These are phyloP conservation scores for Phytophthora idaei DNA, from an alignment of 352 stramenopile species.

Conservation along the genomic window DNA sequence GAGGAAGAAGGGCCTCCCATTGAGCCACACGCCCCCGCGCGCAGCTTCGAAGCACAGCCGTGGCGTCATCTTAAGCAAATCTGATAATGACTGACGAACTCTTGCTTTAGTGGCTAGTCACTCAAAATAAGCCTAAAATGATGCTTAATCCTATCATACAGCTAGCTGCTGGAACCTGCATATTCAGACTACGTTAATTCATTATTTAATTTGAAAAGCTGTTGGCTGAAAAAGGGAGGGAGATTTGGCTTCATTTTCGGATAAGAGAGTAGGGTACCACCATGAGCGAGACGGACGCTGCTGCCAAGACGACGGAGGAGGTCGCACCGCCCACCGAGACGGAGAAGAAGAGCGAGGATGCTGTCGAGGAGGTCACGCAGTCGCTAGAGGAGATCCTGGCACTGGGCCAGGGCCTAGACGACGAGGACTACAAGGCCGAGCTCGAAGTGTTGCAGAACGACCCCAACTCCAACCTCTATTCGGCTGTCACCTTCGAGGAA, in stretches of 20 bases:
- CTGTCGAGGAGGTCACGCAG: constrained; percentile 77
- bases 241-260: constrained; percentile 22
- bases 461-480: constrained; percentile 85
- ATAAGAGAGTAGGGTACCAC: background rate
- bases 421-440: constrained; percentile 88
- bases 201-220: constrained; percentile 22
- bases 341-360: constrained; percentile 21
- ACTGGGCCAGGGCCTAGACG: constrained; percentile 83
- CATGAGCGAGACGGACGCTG: constrained; percentile 38
- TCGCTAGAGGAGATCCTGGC: constrained; percentile 83
- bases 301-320: constrained; percentile 23
- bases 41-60: constrained; percentile 39
- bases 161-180: background rate
- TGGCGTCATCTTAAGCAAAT: constrained; percentile 10
- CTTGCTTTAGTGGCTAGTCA: background rate
- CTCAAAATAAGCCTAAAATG: background rate
- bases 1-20: constrained; percentile 43
- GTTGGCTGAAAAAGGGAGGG: constrained; percentile 21
- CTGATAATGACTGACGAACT: constrained; percentile 18
- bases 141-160: background rate
- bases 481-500: constrained; percentile 86
- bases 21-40: constrained; percentile 42
- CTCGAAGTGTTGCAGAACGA: constrained; percentile 86
- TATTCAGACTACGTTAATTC: background rate
- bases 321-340: constrained; percentile 4